A percentile compares a stretch with the other conserved stretches of the same genome.
These are phyloP conservation scores for Passiflora organensis DNA, from an alignment of 345 rosid species.

Conservation along the genomic window DNA sequence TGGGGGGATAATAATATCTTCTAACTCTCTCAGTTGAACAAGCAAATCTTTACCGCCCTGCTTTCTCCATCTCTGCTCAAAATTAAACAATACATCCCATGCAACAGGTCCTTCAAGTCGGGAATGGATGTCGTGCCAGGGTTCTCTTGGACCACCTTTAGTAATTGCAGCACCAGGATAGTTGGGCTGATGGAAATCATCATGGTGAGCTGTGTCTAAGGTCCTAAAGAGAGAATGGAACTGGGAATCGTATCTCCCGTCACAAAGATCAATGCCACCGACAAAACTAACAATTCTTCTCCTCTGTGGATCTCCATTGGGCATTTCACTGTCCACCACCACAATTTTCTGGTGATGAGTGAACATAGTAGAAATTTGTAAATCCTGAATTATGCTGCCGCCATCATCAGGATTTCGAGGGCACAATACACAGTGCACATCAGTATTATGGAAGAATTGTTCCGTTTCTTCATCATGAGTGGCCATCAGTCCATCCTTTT, in stretches of 20 bases:
- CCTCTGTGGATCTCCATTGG: slow-evolving; percentile 46
- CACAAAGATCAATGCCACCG: slow-evolving; percentile 97
- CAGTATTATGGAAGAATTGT: slow-evolving; percentile 52
- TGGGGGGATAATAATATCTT: slow-evolving; percentile 69
- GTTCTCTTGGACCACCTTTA: slow-evolving; percentile 99
- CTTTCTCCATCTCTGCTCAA: slow-evolving; percentile 94
- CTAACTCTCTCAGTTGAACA: slow-evolving; percentile 74
- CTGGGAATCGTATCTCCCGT: slow-evolving; percentile 87
- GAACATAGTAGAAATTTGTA: slow-evolving; percentile 87
- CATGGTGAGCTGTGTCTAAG: slow-evolving; percentile 86
- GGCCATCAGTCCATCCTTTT: slow-evolving; percentile 89
- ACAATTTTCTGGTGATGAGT: slow-evolving; percentile 99
- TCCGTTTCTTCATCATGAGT: slow-evolving; percentile 97
- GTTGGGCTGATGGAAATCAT: slow-evolving; percentile 98
- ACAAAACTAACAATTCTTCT: slow-evolving; percentile 92
- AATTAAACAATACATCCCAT: slow-evolving; percentile 92
- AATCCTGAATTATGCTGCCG: slow-evolving; percentile 84
- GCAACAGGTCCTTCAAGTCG: slow-evolving; percentile 96
- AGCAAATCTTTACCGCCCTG: slow-evolving; percentile 91
- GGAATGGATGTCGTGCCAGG: slow-evolving; percentile 98
- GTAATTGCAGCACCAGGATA: slow-evolving; percentile 67
- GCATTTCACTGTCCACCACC: slow-evolving; percentile 78
- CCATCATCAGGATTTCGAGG: slow-evolving; percentile 98
- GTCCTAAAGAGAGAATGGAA: slow-evolving; percentile 98
- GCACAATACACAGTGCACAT: slow-evolving; percentile 83